Base-by-base conservation (phyloP, 352 stramenopile genomes). In the Saprolegnia parasitica region DNA sequence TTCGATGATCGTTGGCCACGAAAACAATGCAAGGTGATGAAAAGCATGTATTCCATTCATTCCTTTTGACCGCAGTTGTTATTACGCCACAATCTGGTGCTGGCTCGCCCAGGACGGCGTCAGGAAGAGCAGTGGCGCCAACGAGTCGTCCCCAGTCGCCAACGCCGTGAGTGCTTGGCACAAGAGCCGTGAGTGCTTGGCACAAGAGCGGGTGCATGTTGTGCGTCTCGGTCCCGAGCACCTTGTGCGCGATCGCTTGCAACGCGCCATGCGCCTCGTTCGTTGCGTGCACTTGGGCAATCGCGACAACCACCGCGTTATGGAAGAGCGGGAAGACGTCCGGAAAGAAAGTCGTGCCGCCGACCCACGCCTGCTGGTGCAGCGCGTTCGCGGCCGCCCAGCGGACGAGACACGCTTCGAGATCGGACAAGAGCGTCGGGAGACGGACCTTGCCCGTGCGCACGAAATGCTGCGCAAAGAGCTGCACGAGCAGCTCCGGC, bases 401-500 rank as follows among this genome's bases (percentile, higher is more conserved):
- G 0, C 16, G 15, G 0, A 0, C 24, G n/a, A 68, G 32, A 9
- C 29, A 49, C 16, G 62, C n/a, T 9, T 57, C 45, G 24, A 55
- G 21, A 15, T 57, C 16, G 4, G 29, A 4, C 16, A 68, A 0
- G 11, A 68, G 5, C 29, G 45, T 9, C 6, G 47, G 42, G 16
- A 47, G 23, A 6, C 13, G 11, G 8, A 68, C 40, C 20, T 24
- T 42, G 21, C 62, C 62, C 20, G 47, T 61, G 13, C 29, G 18
- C 46, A 76, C 74, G 45, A 87, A 42, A 40, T 80, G 76, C 66
- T 76, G 77, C 10, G 81, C 70, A 26, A 79, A 74, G 35, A 89
- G 79, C 67, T 93, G 85, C 18, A 81, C 83, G 29, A 88, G 52
- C 20, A 89, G 71, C 39, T 90, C 85, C 0, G 60, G 49, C 58